Evolutionary conservation across 208 protist genomes (phyloP).

Genomic region (Naegleria gruberi): DNA sequence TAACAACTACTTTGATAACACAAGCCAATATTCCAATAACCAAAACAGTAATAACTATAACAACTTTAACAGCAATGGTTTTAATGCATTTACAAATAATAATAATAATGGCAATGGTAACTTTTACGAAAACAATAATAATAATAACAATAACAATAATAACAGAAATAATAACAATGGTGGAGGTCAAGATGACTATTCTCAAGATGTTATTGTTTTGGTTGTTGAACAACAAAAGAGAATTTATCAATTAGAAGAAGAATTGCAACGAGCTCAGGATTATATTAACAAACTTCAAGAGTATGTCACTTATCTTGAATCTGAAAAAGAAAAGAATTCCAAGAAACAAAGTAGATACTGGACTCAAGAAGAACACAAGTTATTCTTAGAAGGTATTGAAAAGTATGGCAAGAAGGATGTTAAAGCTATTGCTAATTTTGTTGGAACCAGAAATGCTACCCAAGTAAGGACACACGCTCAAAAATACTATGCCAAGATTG

Average conservation of each 20-base stretch:
- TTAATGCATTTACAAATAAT: too few relatives aligned
- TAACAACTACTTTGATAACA: too few relatives aligned
- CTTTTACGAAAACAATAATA: neutral
- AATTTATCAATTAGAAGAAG: conserved; percentile 35
- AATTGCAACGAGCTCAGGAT: conserved; percentile 28
- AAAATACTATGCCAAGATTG: conserved; percentile 45
- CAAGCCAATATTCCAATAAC: too few relatives aligned
- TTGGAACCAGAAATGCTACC: conserved; percentile 41
- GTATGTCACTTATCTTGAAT: conserved; percentile 40
- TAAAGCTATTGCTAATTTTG: conserved; percentile 38
- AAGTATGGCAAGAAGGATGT: conserved; percentile 46
- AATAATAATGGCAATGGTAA: too few relatives aligned
- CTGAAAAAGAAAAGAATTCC: conserved; percentile 36
- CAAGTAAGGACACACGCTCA: conserved; percentile 47
- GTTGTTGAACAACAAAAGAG: conserved; percentile 34
- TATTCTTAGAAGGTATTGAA: conserved; percentile 40
- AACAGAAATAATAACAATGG: neutral
- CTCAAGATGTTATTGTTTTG: neutral
- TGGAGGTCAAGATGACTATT: neutral
- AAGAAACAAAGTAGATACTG: conserved; percentile 48
- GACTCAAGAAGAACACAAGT: conserved; percentile 43
- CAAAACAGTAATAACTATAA: too few relatives aligned
- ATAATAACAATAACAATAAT: neutral
- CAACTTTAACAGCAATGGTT: too few relatives aligned
- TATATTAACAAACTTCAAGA: conserved; percentile 36